Evolutionary conservation across 495 filamentous ascomycete species (phyloP).

Genomic region (Penicillium diatomitis): DNA sequence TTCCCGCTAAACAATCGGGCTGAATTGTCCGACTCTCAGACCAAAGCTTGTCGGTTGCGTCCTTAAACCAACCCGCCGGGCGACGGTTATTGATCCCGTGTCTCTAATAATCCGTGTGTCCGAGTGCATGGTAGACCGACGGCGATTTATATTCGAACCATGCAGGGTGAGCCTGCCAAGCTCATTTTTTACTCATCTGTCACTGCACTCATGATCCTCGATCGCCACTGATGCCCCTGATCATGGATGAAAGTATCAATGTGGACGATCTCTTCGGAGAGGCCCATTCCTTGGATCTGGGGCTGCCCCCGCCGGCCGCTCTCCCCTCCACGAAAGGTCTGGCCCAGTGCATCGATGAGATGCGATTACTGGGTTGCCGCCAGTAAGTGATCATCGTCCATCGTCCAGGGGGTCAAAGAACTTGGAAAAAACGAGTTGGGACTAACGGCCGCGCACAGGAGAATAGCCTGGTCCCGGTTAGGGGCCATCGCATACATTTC

Average conservation of each 20-base stretch:
- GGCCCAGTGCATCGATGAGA: slow-evolving; percentile 65
- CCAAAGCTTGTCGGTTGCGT: too few relatives aligned
- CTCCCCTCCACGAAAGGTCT: slow-evolving; percentile 53
- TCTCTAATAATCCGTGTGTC: neutral
- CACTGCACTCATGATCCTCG: too few relatives aligned
- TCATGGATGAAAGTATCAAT: slow-evolving; percentile 63
- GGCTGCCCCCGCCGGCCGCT: slow-evolving; percentile 41
- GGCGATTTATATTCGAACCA: neutral
- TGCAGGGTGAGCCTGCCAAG: slow-evolving; percentile 1
- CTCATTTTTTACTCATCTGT: too few relatives aligned
- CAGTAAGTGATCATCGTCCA: slow-evolving; percentile 50
- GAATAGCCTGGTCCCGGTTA: slow-evolving; percentile 79
- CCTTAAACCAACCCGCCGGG: neutral
- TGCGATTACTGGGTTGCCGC: slow-evolving; percentile 69
- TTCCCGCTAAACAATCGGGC: too few relatives aligned
- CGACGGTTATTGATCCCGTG: neutral
- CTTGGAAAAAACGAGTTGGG: too few relatives aligned
- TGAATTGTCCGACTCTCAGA: too few relatives aligned
- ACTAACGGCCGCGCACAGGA: slow-evolving; percentile 35
- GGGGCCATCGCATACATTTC: slow-evolving; percentile 82
- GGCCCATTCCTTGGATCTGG: slow-evolving; percentile 39
- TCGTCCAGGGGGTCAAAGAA: too few relatives aligned
- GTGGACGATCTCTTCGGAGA: slow-evolving; percentile 74
- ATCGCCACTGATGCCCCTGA: slow-evolving; percentile 28
- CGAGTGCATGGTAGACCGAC: too few relatives aligned